Evolutionary conservation across 139 green algal species (phyloP), one percentile per base, ranked within the genome.

Genomic region (Monoraphidium neglectum): DNA sequence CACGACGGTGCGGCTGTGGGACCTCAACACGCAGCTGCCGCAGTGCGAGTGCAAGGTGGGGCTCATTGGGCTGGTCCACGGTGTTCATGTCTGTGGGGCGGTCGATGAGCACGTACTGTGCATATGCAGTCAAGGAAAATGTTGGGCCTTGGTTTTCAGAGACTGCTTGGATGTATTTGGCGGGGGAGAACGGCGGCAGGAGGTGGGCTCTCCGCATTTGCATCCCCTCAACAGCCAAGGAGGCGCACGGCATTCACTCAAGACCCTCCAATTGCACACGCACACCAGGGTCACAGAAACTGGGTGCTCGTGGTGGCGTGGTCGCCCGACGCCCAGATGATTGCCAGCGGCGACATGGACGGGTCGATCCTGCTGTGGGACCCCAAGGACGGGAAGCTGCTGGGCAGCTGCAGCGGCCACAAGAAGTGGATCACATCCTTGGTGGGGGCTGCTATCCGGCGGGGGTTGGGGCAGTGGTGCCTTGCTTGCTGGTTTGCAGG

Each of bases 261-360:
- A 51, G 12, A 8, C 43, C 43, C 43, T 12, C 43, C 12, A 8
- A 51, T 12, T n/a, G n/a, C n/a, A n/a, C 43, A 51, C 12, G 8
- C 43, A 8, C 43, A 8, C 8, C 88, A 94, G 92, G 91, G 87
- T 0, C 96, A 99, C 76, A 89, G 57, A 0, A 92, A 90, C 79
- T 99, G 96, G 96, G 96, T 99, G 75, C 84, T 98, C 76, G 89
- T 82, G 49, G 89, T 99, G 4, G 77, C 86, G 21, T 99, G 95
- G 95, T 97, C 92, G 30, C 95, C 96, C 0, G 95, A 99, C 77
- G 91, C 71, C 2, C 37, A 51, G 30, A 73, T 76, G 43, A 37
- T 99, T 12, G 95, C 87, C 18, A 97, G 71, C 35, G 96, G 94
- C 0, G 91, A 95, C 80, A 97, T 97, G 87, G 84, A 97, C 68